Evolutionary conservation across 208 protist genomes (phyloP).

Genomic region (Trypanosoma cruzi): DNA sequence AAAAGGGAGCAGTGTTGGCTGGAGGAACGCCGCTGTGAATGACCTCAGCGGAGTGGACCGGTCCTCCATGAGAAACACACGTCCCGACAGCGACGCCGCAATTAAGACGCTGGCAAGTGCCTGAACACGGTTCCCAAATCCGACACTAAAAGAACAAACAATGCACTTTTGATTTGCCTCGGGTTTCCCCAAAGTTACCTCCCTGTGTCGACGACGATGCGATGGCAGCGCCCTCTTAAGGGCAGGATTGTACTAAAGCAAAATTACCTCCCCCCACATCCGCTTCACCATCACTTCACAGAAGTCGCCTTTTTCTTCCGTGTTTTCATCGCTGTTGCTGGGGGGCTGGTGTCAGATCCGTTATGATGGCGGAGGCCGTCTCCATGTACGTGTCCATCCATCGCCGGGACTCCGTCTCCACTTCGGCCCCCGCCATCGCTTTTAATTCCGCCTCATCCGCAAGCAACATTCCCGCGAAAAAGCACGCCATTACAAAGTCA

Average conservation of each 20-base stretch:
- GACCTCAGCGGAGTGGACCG: constrained; percentile 32
- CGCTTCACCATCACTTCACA: constrained; percentile 17
- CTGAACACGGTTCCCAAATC: constrained; percentile 38
- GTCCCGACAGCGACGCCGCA: constrained; percentile 28
- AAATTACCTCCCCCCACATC: constrained; percentile 28
- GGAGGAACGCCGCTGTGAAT: neutral
- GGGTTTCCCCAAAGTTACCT: constrained; percentile 19
- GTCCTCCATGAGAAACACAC: constrained; percentile 39
- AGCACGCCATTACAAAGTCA: neutral
- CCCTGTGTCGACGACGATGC: constrained; percentile 22
- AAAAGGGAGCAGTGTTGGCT: constrained; percentile 24
- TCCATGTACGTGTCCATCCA: constrained; percentile 19
- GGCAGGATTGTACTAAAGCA: constrained; percentile 1
- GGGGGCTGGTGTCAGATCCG: neutral
- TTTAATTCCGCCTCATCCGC: neutral
- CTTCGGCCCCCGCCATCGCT: neutral
- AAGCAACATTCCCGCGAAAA: neutral
- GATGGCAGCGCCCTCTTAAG: constrained; percentile 12
- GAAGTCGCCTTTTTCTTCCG: constrained; percentile 9
- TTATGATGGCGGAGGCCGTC: constrained; percentile 4
- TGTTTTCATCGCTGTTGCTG: constrained; percentile 7
- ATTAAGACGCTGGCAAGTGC: constrained; percentile 25
- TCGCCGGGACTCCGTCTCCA: neutral
- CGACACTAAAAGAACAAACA: constrained; percentile 40
- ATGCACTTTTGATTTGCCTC: constrained; percentile 31